phyloP scores from a whole-genome alignment of 352 stramenopile genomes.

The Phytophthora cryptogea region DNA sequence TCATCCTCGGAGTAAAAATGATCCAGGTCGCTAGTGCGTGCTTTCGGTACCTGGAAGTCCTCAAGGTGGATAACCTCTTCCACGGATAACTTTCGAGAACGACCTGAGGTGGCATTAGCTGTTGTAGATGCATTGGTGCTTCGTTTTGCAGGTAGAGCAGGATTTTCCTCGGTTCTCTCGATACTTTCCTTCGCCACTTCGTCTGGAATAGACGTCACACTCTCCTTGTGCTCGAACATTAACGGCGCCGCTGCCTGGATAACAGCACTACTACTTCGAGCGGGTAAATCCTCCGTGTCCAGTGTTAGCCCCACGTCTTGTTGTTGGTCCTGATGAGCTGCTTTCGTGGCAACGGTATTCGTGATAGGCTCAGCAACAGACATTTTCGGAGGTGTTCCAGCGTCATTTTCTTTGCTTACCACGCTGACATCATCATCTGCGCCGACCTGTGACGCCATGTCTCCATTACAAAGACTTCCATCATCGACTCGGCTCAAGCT shows the following conservation, averaged over 20 bases:
- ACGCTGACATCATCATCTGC: slow-evolving; percentile 29
- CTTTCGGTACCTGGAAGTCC: slow-evolving; percentile 76
- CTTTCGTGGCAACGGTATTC: background rate
- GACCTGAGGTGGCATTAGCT: slow-evolving; percentile 1
- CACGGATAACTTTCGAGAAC: slow-evolving; percentile 23
- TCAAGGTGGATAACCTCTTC: slow-evolving; percentile 64
- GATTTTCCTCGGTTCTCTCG: slow-evolving; percentile 5
- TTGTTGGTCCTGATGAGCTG: background rate
- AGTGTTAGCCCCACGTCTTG: slow-evolving; percentile 1
- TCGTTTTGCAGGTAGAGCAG: background rate
- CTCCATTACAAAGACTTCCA: background rate
- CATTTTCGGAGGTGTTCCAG: slow-evolving; percentile 1
- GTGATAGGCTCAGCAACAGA: background rate
- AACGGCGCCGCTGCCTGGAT: slow-evolving; percentile 35
- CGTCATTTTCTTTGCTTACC: slow-evolving; percentile 24
- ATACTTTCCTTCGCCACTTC: slow-evolving; percentile 3
- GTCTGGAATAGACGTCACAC: slow-evolving; percentile 6
- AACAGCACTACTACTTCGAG: slow-evolving; percentile 41
- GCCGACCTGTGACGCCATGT: background rate
- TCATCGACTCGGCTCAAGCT: background rate
- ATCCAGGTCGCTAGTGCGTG: slow-evolving; percentile 61
- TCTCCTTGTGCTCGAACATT: slow-evolving; percentile 58
- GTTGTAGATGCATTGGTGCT: background rate
- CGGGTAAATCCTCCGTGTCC: slow-evolving; percentile 59
- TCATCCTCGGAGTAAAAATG: slow-evolving; percentile 83